Conservation (phyloP, 345 rosid genomes). For the Trapa bicornis region DNA sequence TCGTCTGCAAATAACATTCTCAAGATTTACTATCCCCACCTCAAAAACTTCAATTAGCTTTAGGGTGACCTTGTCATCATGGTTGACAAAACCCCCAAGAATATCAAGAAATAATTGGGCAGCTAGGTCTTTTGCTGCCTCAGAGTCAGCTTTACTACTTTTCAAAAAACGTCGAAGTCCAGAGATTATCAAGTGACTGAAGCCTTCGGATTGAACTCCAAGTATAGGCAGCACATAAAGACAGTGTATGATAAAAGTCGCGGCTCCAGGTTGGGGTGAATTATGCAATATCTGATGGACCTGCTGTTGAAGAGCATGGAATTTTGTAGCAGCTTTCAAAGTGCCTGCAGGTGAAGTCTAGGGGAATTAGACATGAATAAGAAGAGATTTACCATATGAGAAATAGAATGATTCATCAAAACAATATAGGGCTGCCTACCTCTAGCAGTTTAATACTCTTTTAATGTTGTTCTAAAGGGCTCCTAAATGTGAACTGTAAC, state of each 20-base stretch:
- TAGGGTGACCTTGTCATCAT: constrained; percentile 47
- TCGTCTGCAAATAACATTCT: constrained; percentile 29
- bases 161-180: constrained; percentile 58
- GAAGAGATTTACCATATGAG: neutral
- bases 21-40: constrained; percentile 39
- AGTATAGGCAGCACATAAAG: constrained; percentile 63
- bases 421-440: neutral
- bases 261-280: constrained; percentile 67
- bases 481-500: neutral
- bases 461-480: neutral
- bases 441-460: neutral
- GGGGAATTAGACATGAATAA: neutral
- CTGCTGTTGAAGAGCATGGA: constrained; percentile 59
- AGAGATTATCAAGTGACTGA: constrained; percentile 80
- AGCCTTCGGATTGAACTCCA: constrained; percentile 59
- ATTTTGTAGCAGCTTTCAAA: constrained; percentile 58
- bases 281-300: constrained; percentile 44
- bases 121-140: constrained; percentile 45
- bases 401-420: neutral
- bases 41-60: constrained; percentile 53
- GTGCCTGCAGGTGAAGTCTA: constrained; percentile 37
- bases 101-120: constrained; percentile 44
- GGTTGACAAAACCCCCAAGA: constrained; percentile 35
- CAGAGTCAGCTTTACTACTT: constrained; percentile 24
- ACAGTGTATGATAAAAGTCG: constrained; percentile 52